Evolutionary conservation across 2,329 filamentous ascomycete species (phyloP).

Genomic region (Dichotomopilus funicola): DNA sequence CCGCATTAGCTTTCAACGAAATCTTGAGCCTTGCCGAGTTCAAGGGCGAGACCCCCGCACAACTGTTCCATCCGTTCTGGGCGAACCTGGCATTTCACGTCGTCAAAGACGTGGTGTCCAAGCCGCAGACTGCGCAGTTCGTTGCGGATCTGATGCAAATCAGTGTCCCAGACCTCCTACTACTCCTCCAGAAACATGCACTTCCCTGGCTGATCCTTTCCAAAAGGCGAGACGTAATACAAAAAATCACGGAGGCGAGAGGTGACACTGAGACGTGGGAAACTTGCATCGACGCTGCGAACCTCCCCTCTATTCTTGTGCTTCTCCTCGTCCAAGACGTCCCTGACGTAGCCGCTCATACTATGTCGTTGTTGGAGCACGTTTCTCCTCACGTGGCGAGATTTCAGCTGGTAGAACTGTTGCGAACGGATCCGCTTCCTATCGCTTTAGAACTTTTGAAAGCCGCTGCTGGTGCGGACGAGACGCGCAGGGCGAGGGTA

Average conservation of each 20-base stretch:
- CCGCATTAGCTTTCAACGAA: constrained; percentile 77
- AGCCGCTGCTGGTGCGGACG: constrained; percentile 62
- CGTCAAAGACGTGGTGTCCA: constrained; percentile 71
- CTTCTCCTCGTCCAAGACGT: constrained; percentile 53
- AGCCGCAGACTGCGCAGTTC: constrained; percentile 74
- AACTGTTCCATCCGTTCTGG: constrained; percentile 84
- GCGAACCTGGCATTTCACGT: constrained; percentile 73
- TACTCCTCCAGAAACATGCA: constrained; percentile 71
- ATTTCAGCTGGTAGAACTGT: constrained; percentile 58
- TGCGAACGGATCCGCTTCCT: constrained; percentile 67
- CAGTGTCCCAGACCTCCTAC: constrained; percentile 65
- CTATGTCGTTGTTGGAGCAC: constrained; percentile 61
- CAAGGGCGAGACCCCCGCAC: constrained; percentile 54
- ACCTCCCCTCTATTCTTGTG: constrained; percentile 52
- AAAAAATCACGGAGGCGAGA: constrained; percentile 71
- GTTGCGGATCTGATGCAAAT: constrained; percentile 77
- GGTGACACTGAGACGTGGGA: constrained; percentile 58
- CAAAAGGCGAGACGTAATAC: constrained; percentile 69
- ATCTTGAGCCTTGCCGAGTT: constrained; percentile 65
- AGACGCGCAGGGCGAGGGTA: constrained; percentile 51
- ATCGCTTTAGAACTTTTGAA: constrained; percentile 80
- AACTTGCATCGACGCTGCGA: constrained; percentile 48
- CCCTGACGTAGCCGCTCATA: constrained; percentile 53
- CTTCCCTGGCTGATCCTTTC: constrained; percentile 80
- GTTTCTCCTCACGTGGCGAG: constrained; percentile 65